A percentile compares a stretch with the other conserved stretches of the same genome.
Conservation (phyloP, 2,329 filamentous ascomycete species). For the Diplodia mutila region DNA sequence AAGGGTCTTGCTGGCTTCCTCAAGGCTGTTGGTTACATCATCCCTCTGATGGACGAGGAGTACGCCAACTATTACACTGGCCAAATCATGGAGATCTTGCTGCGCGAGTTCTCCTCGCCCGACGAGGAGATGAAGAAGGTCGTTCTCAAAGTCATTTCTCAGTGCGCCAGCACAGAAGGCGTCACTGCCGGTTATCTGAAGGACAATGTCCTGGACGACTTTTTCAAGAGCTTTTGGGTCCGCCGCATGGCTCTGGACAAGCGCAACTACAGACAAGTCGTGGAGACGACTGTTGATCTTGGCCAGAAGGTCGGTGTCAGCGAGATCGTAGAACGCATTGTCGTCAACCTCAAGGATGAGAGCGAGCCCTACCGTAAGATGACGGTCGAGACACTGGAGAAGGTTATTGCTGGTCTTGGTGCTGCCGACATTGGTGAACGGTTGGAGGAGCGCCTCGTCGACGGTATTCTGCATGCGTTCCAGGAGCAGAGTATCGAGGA, state of each 20-base stretch:
- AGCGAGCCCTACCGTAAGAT: constrained; percentile 98
- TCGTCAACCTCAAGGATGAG: constrained; percentile 96
- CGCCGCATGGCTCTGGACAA: constrained; percentile 95
- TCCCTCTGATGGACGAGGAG: constrained; percentile 98
- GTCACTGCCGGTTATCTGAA: constrained; percentile 95
- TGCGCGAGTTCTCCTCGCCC: constrained; percentile 93
- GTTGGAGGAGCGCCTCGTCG: constrained; percentile 89
- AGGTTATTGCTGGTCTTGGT: constrained; percentile 88
- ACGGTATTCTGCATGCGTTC: constrained; percentile 94
- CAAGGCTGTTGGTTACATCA: constrained; percentile 97
- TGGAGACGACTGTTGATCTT: constrained; percentile 96
- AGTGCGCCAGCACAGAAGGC: constrained; percentile 91
- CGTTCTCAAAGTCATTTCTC: constrained; percentile 93
- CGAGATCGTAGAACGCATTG: constrained; percentile 91
- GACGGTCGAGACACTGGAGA: constrained; percentile 98
- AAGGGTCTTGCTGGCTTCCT: constrained; percentile 95
- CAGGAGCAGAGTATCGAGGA: constrained; percentile 98
- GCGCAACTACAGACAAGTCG: constrained; percentile 95
- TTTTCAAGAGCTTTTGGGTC: constrained; percentile 99
- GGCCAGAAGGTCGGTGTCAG: constrained; percentile 97
- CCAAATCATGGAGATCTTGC: constrained; percentile 97
- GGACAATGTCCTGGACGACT: constrained; percentile 91
- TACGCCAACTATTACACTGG: constrained; percentile 99
- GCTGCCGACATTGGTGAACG: constrained; percentile 93
- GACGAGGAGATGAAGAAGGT: constrained; percentile 99